These are phyloP conservation scores for Ogataea sp. DNA, from an alignment of 805 yeast species.

Conservation along the genomic window DNA sequence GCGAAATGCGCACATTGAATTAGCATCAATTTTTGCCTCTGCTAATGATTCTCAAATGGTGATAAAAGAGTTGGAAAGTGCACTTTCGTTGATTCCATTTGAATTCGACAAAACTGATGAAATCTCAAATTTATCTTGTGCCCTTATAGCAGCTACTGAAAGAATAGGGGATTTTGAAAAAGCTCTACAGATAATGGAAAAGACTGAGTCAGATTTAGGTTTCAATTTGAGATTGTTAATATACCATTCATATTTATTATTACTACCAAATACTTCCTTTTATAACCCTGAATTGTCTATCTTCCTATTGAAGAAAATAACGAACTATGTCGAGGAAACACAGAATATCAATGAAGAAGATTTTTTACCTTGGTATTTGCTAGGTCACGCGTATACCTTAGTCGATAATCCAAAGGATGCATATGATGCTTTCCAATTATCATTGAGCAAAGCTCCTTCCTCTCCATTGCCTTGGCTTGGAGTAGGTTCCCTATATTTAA, in stretches of 20 bases:
- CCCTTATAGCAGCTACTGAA: slow-evolving; percentile 42
- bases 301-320: slow-evolving; percentile 25
- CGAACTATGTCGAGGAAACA: slow-evolving; percentile 7
- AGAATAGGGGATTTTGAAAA: slow-evolving; percentile 40
- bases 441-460: slow-evolving; percentile 42
- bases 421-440: slow-evolving; percentile 47
- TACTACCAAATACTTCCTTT: slow-evolving; percentile 24
- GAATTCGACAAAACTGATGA: slow-evolving; percentile 36
- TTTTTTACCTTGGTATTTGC: slow-evolving; percentile 49
- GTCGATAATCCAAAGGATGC: slow-evolving; percentile 41
- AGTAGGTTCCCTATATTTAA: slow-evolving; percentile 52
- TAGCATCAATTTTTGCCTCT: slow-evolving; percentile 46
- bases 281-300: slow-evolving; percentile 31
- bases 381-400: slow-evolving; percentile 44
- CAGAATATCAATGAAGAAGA: slow-evolving; percentile 30
- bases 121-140: slow-evolving; percentile 45
- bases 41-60: slow-evolving; percentile 43
- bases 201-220: slow-evolving; percentile 38
- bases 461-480: slow-evolving; percentile 62
- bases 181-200: slow-evolving; percentile 42
- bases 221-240: slow-evolving; percentile 34
- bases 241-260: slow-evolving; percentile 41
- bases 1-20: slow-evolving; percentile 44
- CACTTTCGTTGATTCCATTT: slow-evolving; percentile 41
- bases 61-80: slow-evolving; percentile 40